phyloP scores from a whole-genome alignment of 805 yeast species.

The Huiozyma naganishii region DNA sequence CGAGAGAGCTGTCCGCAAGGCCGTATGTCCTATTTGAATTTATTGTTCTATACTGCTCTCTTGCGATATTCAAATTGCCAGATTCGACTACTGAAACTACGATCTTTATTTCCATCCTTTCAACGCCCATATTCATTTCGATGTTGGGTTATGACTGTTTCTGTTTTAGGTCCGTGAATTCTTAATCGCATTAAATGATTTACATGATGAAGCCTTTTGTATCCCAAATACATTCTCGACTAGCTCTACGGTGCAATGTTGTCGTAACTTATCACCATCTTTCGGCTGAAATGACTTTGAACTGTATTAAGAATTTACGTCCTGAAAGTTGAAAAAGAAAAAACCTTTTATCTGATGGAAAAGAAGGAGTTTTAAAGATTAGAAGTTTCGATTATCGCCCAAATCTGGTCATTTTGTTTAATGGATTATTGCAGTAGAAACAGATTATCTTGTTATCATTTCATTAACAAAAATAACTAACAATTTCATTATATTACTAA shows the following conservation, averaged over 20 bases:
- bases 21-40: constrained; percentile 46
- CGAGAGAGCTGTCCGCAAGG: constrained; percentile 66
- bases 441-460: no score
- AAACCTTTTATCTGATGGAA: neutral
- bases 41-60: neutral
- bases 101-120: neutral
- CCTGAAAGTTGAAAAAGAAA: neutral
- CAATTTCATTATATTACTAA: neutral
- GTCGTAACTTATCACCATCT: constrained; percentile 64
- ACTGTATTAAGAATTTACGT: neutral
- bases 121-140: neutral
- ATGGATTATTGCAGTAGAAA: no score
- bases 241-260: constrained; percentile 52
- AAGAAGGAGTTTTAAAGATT: neutral
- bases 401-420: no score
- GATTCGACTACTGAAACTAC: constrained; percentile 2
- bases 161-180: no score
- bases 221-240: constrained; percentile 39
- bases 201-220: constrained; percentile 41
- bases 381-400: neutral
- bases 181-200: neutral
- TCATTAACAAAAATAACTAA: neutral
- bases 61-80: neutral
- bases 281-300: constrained; percentile 46
- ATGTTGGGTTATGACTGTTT: neutral